phyloP scores from a whole-genome alignment of 2,329 filamentous ascomycete genomes.

The Cytospora paraplurivora region DNA sequence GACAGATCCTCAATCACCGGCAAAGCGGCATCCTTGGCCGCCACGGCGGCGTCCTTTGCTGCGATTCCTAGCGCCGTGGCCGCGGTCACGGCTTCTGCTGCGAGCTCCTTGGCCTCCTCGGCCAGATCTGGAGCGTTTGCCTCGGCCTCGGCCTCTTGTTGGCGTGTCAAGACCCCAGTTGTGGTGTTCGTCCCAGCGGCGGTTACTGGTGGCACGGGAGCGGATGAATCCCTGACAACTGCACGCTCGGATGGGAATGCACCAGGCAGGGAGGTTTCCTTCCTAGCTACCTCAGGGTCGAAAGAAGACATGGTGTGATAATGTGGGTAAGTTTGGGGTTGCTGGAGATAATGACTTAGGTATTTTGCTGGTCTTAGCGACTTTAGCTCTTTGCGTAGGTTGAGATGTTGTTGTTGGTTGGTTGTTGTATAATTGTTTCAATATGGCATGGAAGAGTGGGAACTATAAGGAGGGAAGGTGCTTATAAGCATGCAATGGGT shows the following conservation, averaged over 20 bases:
- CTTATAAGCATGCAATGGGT: neutral
- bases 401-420: neutral
- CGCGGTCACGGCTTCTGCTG: conserved; percentile 1
- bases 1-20: conserved; percentile 7
- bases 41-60: conserved; percentile 8
- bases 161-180: neutral
- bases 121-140: neutral
- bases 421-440: neutral
- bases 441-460: neutral
- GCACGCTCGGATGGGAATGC: neutral
- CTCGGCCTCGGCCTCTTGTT: neutral
- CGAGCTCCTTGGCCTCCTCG: neutral
- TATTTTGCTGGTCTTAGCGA: neutral
- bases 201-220: neutral
- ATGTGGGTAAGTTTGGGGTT: neutral
- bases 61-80: conserved; percentile 13
- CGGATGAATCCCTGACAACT: neutral
- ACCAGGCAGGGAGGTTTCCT: neutral
- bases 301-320: neutral
- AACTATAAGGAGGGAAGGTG: neutral
- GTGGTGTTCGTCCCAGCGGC: neutral
- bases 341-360: neutral
- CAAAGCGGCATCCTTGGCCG: conserved; percentile 15
- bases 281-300: no score
- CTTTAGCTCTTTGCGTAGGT: neutral